These are phyloP conservation scores for Fusarium proliferatum DNA, from an alignment of 2,329 filamentous ascomycete genomes.

Conservation along the genomic window DNA sequence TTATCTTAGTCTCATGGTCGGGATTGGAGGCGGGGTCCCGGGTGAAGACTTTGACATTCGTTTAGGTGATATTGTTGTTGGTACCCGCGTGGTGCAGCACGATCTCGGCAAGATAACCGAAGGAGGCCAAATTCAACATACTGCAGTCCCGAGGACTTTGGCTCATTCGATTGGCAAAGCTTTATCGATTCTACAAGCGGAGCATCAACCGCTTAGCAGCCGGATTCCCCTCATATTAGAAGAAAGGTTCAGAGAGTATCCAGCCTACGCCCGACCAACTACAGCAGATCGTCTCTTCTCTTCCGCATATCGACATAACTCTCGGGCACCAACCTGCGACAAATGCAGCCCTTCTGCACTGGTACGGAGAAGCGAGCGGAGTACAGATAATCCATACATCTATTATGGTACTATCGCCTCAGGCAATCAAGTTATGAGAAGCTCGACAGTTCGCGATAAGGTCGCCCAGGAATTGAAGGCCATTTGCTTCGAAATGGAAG, in stretches of 20 bases:
- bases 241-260: rapidly evolving
- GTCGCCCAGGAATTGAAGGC: rapidly evolving
- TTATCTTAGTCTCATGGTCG: neutral
- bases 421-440: neutral
- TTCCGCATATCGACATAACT: rapidly evolving
- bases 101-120: neutral
- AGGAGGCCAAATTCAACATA: neutral
- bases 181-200: rapidly evolving
- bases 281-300: neutral
- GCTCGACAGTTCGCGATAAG: rapidly evolving
- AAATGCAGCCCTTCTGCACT: neutral
- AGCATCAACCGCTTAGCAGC: rapidly evolving
- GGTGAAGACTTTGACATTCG: rapidly evolving
- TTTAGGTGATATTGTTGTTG: neutral
- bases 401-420: neutral
- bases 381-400: neutral
- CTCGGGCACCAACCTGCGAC: neutral
- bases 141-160: neutral
- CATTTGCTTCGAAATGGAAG: neutral
- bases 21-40: neutral
- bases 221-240: rapidly evolving
- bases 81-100: neutral
- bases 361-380: rapidly evolving
- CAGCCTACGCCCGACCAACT: neutral
- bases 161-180: neutral